Evolutionary conservation across 2,329 filamentous ascomycete genomes (phyloP).

Genomic region (Drechslerella coelobrocha): DNA sequence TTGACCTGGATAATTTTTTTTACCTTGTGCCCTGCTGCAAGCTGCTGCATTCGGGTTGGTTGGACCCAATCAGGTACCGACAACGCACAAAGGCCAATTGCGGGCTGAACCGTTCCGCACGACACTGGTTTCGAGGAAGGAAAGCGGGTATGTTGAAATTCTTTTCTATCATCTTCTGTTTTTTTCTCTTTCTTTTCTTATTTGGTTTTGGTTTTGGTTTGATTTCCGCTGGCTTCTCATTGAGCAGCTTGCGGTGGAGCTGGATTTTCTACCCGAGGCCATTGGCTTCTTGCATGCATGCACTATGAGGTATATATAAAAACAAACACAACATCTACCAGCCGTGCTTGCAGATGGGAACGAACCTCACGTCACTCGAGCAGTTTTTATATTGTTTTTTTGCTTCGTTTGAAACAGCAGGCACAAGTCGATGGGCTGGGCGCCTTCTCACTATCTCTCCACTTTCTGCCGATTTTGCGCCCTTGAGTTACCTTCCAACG

Average conservation of each 20-base stretch:
- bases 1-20: constrained; percentile 48
- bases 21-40: constrained; percentile 32
- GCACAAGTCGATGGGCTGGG: constrained; percentile 13
- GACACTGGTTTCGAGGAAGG: constrained; percentile 33
- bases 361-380: background rate
- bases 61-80: constrained; percentile 51
- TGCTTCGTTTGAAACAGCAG: constrained; percentile 3
- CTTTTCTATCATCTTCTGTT: constrained; percentile 30
- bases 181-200: constrained; percentile 1
- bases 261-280: background rate
- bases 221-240: too few relatives aligned
- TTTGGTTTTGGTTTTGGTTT: constrained; percentile 2
- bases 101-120: constrained; percentile 51
- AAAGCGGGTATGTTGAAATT: constrained; percentile 44
- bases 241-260: background rate
- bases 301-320: constrained; percentile 32
- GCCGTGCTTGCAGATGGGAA: constrained; percentile 5
- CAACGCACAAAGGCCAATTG: constrained; percentile 51
- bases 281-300: background rate
- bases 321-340: constrained; percentile 2
- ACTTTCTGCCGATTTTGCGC: background rate
- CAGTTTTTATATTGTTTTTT: background rate
- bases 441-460: constrained; percentile 9
- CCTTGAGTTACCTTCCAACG: constrained; percentile 36
- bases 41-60: constrained; percentile 50